phyloP scores from a whole-genome alignment of 305 asterid genomes.

The Nicotiana rustica region DNA sequence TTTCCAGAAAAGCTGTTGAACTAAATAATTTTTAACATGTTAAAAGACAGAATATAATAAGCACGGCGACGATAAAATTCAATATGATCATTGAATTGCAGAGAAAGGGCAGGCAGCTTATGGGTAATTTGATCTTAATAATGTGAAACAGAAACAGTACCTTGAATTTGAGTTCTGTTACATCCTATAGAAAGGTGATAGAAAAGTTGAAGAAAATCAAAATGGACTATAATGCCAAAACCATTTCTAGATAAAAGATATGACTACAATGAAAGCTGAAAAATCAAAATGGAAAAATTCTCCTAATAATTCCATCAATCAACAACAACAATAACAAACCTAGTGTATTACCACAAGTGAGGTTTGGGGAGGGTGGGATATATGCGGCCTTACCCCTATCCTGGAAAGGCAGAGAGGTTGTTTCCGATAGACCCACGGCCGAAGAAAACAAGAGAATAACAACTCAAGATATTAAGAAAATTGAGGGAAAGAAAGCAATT shows the following conservation, averaged over 20 bases:
- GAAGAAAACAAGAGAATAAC: too few species aligned
- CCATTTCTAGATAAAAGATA: not conserved
- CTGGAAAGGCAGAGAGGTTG: too few species aligned
- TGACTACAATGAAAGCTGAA: not conserved
- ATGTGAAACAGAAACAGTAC: not conserved
- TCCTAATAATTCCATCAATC: not conserved
- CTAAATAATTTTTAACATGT: not conserved
- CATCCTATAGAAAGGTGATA: not conserved
- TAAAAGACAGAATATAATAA: not conserved
- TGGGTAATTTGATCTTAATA: not conserved
- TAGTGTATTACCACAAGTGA: too few species aligned
- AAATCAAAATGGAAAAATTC: not conserved
- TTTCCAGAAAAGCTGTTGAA: not conserved
- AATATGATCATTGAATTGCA: not conserved
- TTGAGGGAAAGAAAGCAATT: too few species aligned
- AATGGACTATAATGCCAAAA: not conserved
- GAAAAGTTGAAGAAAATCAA: too few species aligned
- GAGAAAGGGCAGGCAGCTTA: not conserved
- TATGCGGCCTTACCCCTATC: too few species aligned
- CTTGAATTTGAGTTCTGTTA: slow-evolving; percentile 15
- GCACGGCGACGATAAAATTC: not conserved
- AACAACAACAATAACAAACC: not conserved
- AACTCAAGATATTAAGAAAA: too few species aligned
- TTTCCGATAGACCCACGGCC: too few species aligned
- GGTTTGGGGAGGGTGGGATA: too few species aligned